phyloP scores from a whole-genome alignment of 352 stramenopile species.

The Globisporangium lucens region DNA sequence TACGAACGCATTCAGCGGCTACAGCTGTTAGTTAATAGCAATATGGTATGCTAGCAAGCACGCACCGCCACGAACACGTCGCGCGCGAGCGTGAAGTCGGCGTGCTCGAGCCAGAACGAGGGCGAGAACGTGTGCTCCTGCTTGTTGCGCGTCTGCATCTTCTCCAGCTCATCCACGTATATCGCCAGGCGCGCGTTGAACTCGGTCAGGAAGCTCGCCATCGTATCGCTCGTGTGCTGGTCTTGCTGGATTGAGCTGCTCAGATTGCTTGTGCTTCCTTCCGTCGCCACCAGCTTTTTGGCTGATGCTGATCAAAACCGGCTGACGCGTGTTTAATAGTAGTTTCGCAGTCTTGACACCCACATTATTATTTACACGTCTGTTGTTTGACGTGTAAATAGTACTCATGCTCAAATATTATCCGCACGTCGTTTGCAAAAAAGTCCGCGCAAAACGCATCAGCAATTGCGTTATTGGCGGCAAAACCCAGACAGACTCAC shows the following conservation, averaged over 20 bases:
- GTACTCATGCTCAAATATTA: neutral
- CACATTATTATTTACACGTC: neutral
- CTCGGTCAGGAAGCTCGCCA: constrained; percentile 52
- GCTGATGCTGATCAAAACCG: neutral
- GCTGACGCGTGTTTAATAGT: neutral
- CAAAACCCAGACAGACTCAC: neutral
- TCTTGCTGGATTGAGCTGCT: neutral
- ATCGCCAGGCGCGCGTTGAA: constrained; percentile 52
- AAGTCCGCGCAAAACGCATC: neutral
- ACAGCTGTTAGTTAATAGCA: neutral
- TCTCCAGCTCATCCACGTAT: constrained; percentile 58
- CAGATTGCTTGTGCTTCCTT: neutral
- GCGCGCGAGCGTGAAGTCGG: constrained; percentile 72
- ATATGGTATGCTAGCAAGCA: neutral
- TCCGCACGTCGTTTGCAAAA: neutral
- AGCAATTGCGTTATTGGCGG: neutral
- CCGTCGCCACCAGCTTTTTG: constrained; percentile 11
- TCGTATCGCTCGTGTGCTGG: constrained; percentile 11
- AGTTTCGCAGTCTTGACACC: neutral
- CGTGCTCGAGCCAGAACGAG: constrained; percentile 74
- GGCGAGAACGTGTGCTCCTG: constrained; percentile 58
- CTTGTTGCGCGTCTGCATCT: constrained; percentile 54
- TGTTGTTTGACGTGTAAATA: neutral
- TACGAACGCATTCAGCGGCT: neutral
- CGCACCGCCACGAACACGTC: constrained; percentile 79